Evolutionary conservation across 441 rosid genomes (phyloP), one percentile per base, ranked within the genome.

Genomic region (Sinapis alba): DNA sequence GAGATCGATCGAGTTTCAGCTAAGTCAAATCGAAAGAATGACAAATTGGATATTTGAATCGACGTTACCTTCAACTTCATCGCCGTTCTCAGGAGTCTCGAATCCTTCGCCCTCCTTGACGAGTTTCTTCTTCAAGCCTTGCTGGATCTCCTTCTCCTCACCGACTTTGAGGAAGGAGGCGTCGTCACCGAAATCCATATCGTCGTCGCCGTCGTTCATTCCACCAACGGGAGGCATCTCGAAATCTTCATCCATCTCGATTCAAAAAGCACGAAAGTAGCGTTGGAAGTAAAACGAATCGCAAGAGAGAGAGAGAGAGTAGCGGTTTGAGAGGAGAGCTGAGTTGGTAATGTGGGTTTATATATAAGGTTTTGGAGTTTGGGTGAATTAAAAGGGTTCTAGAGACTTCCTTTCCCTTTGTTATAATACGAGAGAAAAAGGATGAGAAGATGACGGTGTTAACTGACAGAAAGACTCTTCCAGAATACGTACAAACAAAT

Each of bases 131-230:
- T 83, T 86, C 85, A 90, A 76, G 41, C 87, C 88, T 70, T 80
- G 83, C 1, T 89, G 89, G 86, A 90, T 88, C 86, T 88, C 95
- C 81, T 86, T 90, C 86, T 90, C 95, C 41, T 89, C 95, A 0
- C 90, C 95, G 56, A 84, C 88, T 66, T 88, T 86, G 69, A 85
- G 68, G 50, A 62, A 36, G 41, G 71, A 12, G 6, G 65, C 20
- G 0, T 81, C 81, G 79, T 83, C 90, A 1, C 83, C 89, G 47
- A 88, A 81, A 75, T 82, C 90, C 80, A 89, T 68, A 23, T 83
- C 89, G 24, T 82, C 90, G 50, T 83, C 89, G 18, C 80, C 90
- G 50, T 81, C 80, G 82, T 83, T 74, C 86, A 86, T 83, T 32
- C 78, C 89, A 67, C 79, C 82, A 28, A 76, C 84, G 4, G 84